Evolutionary conservation across 148 eudicot species (phyloP).

Genomic region (Selenicereus undatus): DNA sequence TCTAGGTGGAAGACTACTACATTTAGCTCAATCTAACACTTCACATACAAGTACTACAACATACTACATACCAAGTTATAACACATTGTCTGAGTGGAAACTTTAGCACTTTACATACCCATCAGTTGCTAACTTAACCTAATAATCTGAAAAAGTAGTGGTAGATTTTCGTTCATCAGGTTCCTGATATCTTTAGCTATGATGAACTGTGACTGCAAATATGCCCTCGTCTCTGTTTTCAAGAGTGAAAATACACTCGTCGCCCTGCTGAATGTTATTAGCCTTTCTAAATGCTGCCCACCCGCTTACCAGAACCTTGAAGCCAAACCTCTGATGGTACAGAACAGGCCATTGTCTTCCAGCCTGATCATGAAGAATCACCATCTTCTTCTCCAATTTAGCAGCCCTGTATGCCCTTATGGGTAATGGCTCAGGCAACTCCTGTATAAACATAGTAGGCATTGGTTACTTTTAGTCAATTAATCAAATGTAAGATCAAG

Average conservation of each 20-base stretch:
- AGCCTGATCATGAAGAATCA: neutral
- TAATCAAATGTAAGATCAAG: neutral
- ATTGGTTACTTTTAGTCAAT: neutral
- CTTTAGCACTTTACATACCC: neutral
- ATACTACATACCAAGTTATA: neutral
- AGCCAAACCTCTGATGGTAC: neutral
- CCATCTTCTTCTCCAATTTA: neutral
- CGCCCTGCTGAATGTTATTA: neutral
- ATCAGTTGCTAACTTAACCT: neutral
- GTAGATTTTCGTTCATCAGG: neutral
- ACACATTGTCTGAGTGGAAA: neutral
- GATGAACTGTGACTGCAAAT: neutral
- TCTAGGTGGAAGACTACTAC: too few relatives aligned
- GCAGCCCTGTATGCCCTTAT: neutral
- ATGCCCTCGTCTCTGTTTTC: neutral
- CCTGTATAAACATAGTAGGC: neutral
- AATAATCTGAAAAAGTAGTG: too few relatives aligned
- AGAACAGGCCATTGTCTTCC: slow-evolving; percentile 1
- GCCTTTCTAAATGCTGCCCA: neutral
- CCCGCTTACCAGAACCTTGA: neutral
- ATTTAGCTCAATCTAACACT: neutral
- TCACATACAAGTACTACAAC: neutral
- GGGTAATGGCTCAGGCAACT: neutral
- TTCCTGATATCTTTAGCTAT: neutral
- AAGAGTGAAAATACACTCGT: neutral